These are phyloP conservation scores for Annulohypoxylon stygium DNA, from an alignment of 495 filamentous ascomycete species.

Conservation along the genomic window DNA sequence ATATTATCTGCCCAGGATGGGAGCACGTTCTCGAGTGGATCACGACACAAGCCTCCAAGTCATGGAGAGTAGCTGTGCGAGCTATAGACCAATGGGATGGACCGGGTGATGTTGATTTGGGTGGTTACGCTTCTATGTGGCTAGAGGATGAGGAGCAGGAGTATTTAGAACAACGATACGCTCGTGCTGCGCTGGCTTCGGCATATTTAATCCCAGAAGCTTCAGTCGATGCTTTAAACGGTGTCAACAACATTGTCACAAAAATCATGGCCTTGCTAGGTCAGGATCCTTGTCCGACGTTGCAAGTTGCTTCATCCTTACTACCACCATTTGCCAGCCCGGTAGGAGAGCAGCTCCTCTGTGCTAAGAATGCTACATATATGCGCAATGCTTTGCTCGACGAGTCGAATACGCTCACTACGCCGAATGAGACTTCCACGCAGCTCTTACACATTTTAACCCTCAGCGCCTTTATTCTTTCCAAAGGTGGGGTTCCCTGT, in stretches of 20 bases:
- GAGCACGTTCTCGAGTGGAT: conserved; percentile 85
- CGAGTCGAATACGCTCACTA: conserved; percentile 75
- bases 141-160: conserved; percentile 66
- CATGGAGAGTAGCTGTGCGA: conserved; percentile 68
- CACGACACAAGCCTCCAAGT: conserved; percentile 66
- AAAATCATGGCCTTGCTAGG: conserved; percentile 72
- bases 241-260: conserved; percentile 71
- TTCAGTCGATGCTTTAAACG: conserved; percentile 69
- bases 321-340: conserved; percentile 58
- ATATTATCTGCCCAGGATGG: conserved; percentile 70
- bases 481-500: conserved; percentile 69
- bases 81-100: conserved; percentile 84
- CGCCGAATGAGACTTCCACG: conserved; percentile 70
- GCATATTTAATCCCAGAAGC: conserved; percentile 76
- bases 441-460: conserved; percentile 75
- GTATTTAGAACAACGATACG: conserved; percentile 72
- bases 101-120: conserved; percentile 82
- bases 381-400: conserved; percentile 69
- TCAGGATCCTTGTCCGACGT: conserved; percentile 65
- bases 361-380: conserved; percentile 56
- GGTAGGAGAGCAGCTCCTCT: conserved; percentile 49
- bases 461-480: conserved; percentile 74
- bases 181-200: conserved; percentile 77
- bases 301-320: conserved; percentile 58
- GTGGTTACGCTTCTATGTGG: conserved; percentile 70